These are phyloP conservation scores for Saccharomyces kudriavzevii DNA, from an alignment of 805 yeast genomes.

Conservation along the genomic window DNA sequence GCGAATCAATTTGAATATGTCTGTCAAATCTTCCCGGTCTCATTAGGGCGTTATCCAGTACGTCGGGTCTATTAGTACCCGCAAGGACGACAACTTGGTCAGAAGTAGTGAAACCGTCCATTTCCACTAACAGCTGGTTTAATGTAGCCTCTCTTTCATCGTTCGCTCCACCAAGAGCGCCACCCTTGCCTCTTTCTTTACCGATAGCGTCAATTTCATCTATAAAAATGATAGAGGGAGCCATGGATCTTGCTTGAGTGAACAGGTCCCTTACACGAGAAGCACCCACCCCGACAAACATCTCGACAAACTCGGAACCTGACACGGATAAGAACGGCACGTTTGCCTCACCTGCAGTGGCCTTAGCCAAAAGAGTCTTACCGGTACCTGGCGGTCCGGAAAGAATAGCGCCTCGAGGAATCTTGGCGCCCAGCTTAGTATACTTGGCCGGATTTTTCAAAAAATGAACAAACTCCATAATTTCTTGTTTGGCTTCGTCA, in stretches of 20 bases:
- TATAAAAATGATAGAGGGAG: constrained; percentile 84
- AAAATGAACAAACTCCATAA: constrained; percentile 89
- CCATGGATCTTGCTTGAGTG: constrained; percentile 80
- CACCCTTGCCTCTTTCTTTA: constrained; percentile 68
- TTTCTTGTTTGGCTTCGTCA: constrained; percentile 89
- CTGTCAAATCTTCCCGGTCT: constrained; percentile 95
- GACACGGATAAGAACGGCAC: constrained; percentile 88
- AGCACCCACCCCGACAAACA: constrained; percentile 97
- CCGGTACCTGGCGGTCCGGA: constrained; percentile 98
- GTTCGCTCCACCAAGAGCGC: constrained; percentile 69
- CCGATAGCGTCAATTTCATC: constrained; percentile 97
- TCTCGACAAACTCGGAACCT: constrained; percentile 93
- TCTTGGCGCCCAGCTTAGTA: constrained; percentile 84
- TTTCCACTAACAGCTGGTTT: constrained; percentile 86
- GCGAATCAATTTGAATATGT: constrained; percentile 77
- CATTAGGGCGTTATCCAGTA: constrained; percentile 78
- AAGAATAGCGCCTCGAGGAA: constrained; percentile 89
- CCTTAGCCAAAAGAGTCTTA: constrained; percentile 85
- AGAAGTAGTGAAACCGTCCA: constrained; percentile 86
- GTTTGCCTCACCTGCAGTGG: constrained; percentile 95
- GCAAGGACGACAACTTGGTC: constrained; percentile 92
- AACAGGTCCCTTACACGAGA: constrained; percentile 88
- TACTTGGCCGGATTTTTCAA: constrained; percentile 78
- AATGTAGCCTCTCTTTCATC: constrained; percentile 92
- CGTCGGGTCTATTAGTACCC: constrained; percentile 91